Percentiles rank a stretch among this genome's conserved stretches.
Evolutionary conservation across 257 asterid species (phyloP).

Genomic region (Nicotiana paniculata): DNA sequence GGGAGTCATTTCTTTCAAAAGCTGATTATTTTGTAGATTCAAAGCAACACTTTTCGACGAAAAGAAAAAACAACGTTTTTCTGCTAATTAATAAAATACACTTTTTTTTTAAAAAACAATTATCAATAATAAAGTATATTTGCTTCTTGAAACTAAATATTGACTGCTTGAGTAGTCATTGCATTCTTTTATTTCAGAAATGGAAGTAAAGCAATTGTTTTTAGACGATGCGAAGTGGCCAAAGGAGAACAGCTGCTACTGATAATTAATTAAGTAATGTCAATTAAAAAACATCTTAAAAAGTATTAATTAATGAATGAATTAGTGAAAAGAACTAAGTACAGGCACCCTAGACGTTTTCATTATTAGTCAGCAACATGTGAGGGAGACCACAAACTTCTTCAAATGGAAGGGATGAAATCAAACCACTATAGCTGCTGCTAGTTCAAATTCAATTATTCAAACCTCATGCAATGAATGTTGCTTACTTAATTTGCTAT

Average conservation of each 20-base stretch:
- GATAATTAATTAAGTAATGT: too few species aligned
- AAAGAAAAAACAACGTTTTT: too few species aligned
- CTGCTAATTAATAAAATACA: too few species aligned
- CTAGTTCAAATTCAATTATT: background rate
- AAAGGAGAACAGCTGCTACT: background rate
- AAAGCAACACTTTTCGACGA: background rate
- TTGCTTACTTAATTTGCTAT: background rate
- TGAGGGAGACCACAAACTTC: background rate
- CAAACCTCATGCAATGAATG: conserved; percentile 2
- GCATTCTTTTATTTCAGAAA: background rate
- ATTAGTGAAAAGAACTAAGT: background rate
- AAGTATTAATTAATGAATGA: too few species aligned
- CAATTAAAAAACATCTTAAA: too few species aligned
- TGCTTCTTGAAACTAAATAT: background rate
- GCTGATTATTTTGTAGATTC: background rate
- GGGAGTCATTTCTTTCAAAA: too few species aligned
- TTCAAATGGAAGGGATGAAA: background rate
- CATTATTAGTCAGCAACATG: background rate
- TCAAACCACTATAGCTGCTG: background rate
- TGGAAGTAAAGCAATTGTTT: background rate
- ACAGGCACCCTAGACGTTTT: background rate
- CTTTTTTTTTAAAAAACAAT: too few species aligned
- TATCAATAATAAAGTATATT: too few species aligned
- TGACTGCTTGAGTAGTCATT: background rate
- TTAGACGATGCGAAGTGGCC: background rate